These are phyloP conservation scores for Podospora australis DNA, from an alignment of 495 filamentous ascomycete species.

Conservation along the genomic window DNA sequence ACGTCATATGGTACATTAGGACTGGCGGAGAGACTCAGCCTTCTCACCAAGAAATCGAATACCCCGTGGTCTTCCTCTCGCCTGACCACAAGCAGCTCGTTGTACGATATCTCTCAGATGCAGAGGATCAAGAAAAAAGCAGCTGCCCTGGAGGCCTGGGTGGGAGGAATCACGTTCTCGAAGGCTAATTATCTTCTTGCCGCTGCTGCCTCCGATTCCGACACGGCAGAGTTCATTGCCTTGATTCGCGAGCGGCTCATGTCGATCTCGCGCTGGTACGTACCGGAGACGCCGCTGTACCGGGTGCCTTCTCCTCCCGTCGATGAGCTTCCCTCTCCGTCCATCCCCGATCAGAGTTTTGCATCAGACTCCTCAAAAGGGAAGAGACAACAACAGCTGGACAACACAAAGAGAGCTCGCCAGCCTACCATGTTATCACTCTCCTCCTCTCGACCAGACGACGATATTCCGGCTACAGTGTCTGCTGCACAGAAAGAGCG, in stretches of 20 bases:
- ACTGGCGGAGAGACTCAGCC: too few relatives aligned
- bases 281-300: constrained; percentile 20
- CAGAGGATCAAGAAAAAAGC: too few relatives aligned
- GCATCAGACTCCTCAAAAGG: not conserved
- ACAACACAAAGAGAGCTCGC: not conserved
- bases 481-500: too few relatives aligned
- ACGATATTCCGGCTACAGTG: too few relatives aligned
- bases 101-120: too few relatives aligned
- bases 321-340: not conserved
- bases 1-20: too few relatives aligned
- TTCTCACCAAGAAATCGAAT: too few relatives aligned
- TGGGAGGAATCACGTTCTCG: constrained; percentile 24
- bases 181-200: constrained; percentile 40
- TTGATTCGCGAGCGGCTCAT: constrained; percentile 36
- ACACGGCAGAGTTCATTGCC: constrained; percentile 33
- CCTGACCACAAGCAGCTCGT: too few relatives aligned
- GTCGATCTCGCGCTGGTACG: constrained; percentile 30
- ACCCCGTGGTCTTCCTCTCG: too few relatives aligned
- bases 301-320: not conserved
- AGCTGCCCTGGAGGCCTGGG: not conserved
- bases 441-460: not conserved
- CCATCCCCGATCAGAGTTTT: not conserved
- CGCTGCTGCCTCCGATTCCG: constrained; percentile 31
- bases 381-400: not conserved
- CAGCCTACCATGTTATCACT: not conserved